Conservation (phyloP, 345 rosid genomes). For the Turnera subulata region DNA sequence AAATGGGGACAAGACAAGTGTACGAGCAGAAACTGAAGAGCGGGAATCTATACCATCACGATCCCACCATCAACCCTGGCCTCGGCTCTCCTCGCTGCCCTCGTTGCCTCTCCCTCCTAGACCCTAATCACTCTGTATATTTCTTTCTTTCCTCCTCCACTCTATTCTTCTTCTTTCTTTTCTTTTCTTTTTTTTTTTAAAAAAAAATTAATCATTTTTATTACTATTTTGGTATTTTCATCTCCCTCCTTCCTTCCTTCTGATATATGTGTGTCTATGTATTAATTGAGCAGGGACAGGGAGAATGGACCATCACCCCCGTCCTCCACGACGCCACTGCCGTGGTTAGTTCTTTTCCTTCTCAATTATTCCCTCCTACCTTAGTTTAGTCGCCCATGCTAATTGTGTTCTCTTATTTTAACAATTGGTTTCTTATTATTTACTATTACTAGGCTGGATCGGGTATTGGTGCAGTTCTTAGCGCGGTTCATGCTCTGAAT, state of each 20-base stretch:
- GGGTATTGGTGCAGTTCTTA: constrained; percentile 84
- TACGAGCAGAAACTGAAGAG: constrained; percentile 78
- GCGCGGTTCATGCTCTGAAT: constrained; percentile 79
- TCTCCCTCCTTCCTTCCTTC: too few species aligned
- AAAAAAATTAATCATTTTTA: too few species aligned
- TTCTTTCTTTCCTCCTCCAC: not conserved
- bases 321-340: constrained; percentile 85
- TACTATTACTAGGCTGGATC: constrained; percentile 87
- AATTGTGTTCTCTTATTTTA: not conserved
- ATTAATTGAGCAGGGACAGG: constrained; percentile 41
- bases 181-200: too few species aligned
- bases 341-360: constrained; percentile 49
- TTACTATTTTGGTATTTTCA: too few species aligned
- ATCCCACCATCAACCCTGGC: constrained; percentile 87
- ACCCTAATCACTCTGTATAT: constrained; percentile 51
- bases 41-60: constrained; percentile 58
- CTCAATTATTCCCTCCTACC: not conserved
- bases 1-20: constrained; percentile 80
- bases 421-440: not conserved
- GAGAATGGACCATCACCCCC: constrained; percentile 74
- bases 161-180: not conserved
- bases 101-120: constrained; percentile 82
- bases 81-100: constrained; percentile 92
- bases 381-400: too few species aligned
- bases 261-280: not conserved